A percentile compares a stretch with the other conserved stretches of the same genome.
These are phyloP conservation scores for Immersiella caudata DNA, from an alignment of 495 filamentous ascomycete genomes.

Conservation along the genomic window DNA sequence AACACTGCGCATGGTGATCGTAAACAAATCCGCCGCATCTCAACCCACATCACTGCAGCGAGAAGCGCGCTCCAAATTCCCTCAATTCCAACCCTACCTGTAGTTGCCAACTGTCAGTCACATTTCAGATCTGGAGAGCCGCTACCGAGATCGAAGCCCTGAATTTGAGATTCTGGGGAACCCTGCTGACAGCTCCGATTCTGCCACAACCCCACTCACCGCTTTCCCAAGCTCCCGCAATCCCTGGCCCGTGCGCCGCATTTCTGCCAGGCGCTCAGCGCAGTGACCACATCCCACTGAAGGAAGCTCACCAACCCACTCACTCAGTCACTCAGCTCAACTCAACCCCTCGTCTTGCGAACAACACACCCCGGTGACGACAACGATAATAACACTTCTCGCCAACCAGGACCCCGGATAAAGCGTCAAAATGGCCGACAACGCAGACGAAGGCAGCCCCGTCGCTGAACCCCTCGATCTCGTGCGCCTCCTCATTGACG, in stretches of 20 bases:
- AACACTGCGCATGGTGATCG: neutral
- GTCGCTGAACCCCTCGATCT: conserved; percentile 92
- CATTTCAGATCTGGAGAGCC: neutral
- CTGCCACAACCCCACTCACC: neutral
- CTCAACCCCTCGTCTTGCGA: neutral
- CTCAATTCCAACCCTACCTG: neutral
- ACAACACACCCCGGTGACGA: neutral
- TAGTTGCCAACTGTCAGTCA: neutral
- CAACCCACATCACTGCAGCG: neutral
- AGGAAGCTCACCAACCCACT: conserved; percentile 3
- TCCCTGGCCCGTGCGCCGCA: neutral
- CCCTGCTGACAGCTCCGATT: neutral
- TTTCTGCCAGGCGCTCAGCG: neutral
- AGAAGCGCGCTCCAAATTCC: neutral
- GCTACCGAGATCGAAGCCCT: neutral
- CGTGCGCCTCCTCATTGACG: conserved; percentile 89
- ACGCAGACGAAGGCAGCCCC: conserved; percentile 63
- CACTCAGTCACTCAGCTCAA: neutral
- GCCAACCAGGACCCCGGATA: neutral
- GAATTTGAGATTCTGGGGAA: neutral
- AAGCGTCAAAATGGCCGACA: conserved; percentile 68
- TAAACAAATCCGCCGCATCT: too few relatives aligned
- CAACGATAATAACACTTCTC: neutral
- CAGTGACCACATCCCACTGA: neutral
- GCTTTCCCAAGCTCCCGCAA: neutral